Evolutionary conservation across 441 rosid species (phyloP), one percentile per base, ranked within the genome.

Genomic region (Croton setiger): DNA sequence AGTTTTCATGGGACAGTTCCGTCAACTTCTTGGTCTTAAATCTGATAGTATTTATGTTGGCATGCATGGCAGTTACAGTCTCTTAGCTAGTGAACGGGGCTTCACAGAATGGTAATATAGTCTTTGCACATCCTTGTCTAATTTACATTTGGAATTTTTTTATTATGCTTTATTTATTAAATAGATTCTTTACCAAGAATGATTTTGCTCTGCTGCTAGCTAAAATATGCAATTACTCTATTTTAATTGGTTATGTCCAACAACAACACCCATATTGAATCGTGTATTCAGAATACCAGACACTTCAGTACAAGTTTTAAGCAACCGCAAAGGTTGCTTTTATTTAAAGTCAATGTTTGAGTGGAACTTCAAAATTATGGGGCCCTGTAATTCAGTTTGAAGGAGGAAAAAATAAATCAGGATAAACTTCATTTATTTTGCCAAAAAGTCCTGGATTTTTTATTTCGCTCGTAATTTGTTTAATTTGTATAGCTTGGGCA

Each of bases 1-100:
- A 83, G 92, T 92, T 74, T 86, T 92, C 79, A 75, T 85, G 88
- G 98, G 98, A 70, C 99, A 95, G 78, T 80, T 92, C 41, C 87
- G 98, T 59, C 98, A 92, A 75, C 91, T 95, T 58, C 82, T 91
- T 73, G 97, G 96, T 68, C 84, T 92, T 49, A 88, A 82, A 76
- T 89, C 99, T 57, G 81, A 80, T 59, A 76, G 79, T 53, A 47
- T 54, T 27, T 87, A 83, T 66, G 71, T 68, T 51, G 91, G 92
- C 82, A 74, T 74, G 66, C 71, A 85, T 63, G 96, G 95, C 61
- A 60, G 73, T 36, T 89, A 66, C 81, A 83, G 82, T 58, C 83
- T 89, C 66, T 83, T 89, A 75, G 82, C 86, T 53, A 86, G 97
- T 73, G 91, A 88, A 73, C 86, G 77, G 81, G 96, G 97, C 75